Evolutionary conservation across 495 filamentous ascomycete genomes (phyloP), one percentile per base, ranked within the genome.

Genomic region (Pyronema domesticum): DNA sequence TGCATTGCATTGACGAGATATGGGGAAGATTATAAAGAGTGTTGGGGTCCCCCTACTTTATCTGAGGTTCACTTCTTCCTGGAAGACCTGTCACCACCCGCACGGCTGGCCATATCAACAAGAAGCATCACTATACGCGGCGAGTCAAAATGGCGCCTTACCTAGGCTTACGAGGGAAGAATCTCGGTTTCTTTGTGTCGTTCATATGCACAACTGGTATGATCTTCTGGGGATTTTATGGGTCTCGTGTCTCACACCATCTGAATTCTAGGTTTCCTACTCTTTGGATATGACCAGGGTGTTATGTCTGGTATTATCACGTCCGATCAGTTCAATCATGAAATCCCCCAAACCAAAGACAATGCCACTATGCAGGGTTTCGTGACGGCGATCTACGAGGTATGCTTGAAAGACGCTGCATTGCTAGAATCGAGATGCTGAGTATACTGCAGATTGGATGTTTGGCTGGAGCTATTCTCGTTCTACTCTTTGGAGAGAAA

Each of bases 241-340:
- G 82, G 54, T 79, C 76, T 64, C 73, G 73, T 65, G 36, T 33
- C 64, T 66, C 33, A 33, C 17, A 18, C 53, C 15, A 17, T 14
- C 37, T 43, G 78, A 19, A 47, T 91, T 47, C 74, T 95, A 65
- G 91, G 91, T 23, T 93, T 98, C 33, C 95, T 98, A 60, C 73
- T 98, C 18, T 98, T 98, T 68, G 93, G 91, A 52, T 98, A 96
- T 76, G 91, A 98, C 65, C 91, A 98, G 68, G 91, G 91, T 57
- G 91, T 98, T 46, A 96, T 95, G 91, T 96, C 91, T 56, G 93
- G 91, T 42, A 93, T 98, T 63, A 95, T 98, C 70, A 95, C 85
- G 85, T 94, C 84, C 0, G 69, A 72, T 0, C 75, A 76, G 8
- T 93, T 93, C 71, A 81, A 80, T 66, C 59, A 76, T 30, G 72